phyloP scores from a whole-genome alignment of 2,329 filamentous ascomycete species.

The Biscogniauxia marginata region DNA sequence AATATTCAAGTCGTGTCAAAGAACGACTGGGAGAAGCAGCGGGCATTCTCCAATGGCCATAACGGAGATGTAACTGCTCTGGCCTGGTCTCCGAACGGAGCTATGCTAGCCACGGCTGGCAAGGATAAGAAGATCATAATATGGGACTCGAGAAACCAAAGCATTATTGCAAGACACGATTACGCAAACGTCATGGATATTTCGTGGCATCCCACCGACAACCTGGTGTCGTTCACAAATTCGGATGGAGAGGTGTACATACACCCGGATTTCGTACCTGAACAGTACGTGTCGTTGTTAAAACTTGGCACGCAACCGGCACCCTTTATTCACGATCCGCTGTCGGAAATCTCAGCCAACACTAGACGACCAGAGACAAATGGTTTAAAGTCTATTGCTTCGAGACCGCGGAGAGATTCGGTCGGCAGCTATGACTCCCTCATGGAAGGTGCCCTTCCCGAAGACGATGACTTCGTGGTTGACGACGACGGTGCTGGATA shows the following conservation, averaged over 20 bases:
- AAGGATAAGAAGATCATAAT: slow-evolving; percentile 70
- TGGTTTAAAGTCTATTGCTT: slow-evolving; percentile 52
- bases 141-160: slow-evolving; percentile 90
- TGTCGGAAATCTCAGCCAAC: slow-evolving; percentile 68
- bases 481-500: slow-evolving; percentile 97
- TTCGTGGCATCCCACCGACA: slow-evolving; percentile 86
- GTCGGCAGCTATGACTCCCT: slow-evolving; percentile 80
- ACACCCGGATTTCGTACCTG: slow-evolving; percentile 66
- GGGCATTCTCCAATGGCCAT: slow-evolving; percentile 75
- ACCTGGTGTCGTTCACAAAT: slow-evolving; percentile 87
- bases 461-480: slow-evolving; percentile 80
- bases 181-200: slow-evolving; percentile 83
- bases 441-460: slow-evolving; percentile 58
- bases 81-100: slow-evolving; percentile 93
- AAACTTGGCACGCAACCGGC: slow-evolving; percentile 67
- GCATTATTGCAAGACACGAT: slow-evolving; percentile 72
- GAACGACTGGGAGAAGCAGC: slow-evolving; percentile 85
- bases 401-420: slow-evolving; percentile 58
- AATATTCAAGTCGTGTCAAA: slow-evolving; percentile 87
- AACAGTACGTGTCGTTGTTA: slow-evolving; percentile 56
- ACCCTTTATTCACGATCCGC: slow-evolving; percentile 80
- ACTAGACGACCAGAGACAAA: slow-evolving; percentile 55
- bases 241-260: slow-evolving; percentile 93
- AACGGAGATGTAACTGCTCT: slow-evolving; percentile 81
- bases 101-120: slow-evolving; percentile 71